phyloP scores from a whole-genome alignment of 345 rosid species.

The Populus euphratica region DNA sequence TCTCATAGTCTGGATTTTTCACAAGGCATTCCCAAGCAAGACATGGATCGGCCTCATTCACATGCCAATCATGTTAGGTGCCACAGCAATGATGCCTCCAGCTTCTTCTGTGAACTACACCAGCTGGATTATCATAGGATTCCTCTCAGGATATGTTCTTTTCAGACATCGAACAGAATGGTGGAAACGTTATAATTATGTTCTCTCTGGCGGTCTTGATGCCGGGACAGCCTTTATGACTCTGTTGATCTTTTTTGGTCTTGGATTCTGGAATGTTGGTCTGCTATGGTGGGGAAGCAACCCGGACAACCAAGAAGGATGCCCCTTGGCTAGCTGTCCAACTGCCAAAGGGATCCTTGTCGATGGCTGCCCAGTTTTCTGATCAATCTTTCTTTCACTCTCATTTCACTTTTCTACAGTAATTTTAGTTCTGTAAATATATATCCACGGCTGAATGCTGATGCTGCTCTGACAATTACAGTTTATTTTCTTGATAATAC shows the following conservation, averaged over 20 bases:
- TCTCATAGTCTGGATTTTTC: slow-evolving; percentile 58
- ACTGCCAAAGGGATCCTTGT: slow-evolving; percentile 52
- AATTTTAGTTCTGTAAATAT: too few species aligned
- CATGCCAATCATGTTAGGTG: slow-evolving; percentile 66
- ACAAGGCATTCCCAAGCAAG: slow-evolving; percentile 52
- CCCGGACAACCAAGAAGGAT: slow-evolving; percentile 46
- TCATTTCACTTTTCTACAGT: neutral
- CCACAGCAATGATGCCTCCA: slow-evolving; percentile 73
- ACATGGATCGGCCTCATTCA: slow-evolving; percentile 60
- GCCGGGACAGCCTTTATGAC: slow-evolving; percentile 80
- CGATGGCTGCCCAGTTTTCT: slow-evolving; percentile 57
- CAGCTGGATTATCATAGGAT: slow-evolving; percentile 60
- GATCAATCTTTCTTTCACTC: neutral
- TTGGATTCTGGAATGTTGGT: slow-evolving; percentile 38
- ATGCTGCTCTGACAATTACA: too few species aligned
- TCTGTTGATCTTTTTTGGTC: slow-evolving; percentile 42
- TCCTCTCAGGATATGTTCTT: slow-evolving; percentile 57
- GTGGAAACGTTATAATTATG: slow-evolving; percentile 73
- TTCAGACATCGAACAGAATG: slow-evolving; percentile 45
- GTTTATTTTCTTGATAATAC: too few species aligned
- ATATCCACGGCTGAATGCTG: too few species aligned
- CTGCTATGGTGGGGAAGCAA: slow-evolving; percentile 78
- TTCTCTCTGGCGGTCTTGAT: slow-evolving; percentile 73
- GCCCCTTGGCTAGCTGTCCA: slow-evolving; percentile 68
- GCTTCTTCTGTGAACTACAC: slow-evolving; percentile 71